Percentiles rank a stretch among this genome's conserved stretches.
Conservation (phyloP, 805 yeast species). For the Schizosaccharomyces lindneri region DNA sequence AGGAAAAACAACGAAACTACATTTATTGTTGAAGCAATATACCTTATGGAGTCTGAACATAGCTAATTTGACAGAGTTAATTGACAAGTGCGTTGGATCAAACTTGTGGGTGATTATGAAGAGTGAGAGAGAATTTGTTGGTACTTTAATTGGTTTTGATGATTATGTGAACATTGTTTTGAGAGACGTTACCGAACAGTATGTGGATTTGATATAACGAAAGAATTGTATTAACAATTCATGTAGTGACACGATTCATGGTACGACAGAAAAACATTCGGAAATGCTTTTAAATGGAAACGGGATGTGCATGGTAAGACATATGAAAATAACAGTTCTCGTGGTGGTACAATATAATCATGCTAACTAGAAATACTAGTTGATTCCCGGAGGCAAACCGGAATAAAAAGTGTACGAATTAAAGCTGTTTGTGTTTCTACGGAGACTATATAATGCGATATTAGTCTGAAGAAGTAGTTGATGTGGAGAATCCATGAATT, state of each 20-base stretch:
- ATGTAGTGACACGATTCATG: slow-evolving; percentile 5
- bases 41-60: slow-evolving; percentile 20
- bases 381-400: neutral
- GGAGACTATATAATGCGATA: too few species aligned
- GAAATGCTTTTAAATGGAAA: slow-evolving; percentile 19
- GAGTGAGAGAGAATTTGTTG: slow-evolving; percentile 39
- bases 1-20: too few species aligned
- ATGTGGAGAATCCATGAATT: too few species aligned
- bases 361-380: neutral
- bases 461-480: too few species aligned
- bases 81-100: slow-evolving; percentile 69
- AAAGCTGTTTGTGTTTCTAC: neutral
- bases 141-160: slow-evolving; percentile 76
- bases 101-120: slow-evolving; percentile 48
- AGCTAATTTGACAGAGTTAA: slow-evolving; percentile 31
- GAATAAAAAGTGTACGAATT: neutral
- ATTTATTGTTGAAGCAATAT: neutral
- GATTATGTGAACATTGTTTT: slow-evolving; percentile 44
- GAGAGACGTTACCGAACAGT: neutral
- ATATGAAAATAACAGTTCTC: neutral
- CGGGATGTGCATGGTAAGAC: slow-evolving; percentile 16
- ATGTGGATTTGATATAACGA: neutral
- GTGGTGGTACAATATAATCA: neutral
- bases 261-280: slow-evolving; percentile 10
- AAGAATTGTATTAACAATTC: neutral